Conservation (phyloP, 2,329 filamentous ascomycete species). For the Salinomyces thailandicus region DNA sequence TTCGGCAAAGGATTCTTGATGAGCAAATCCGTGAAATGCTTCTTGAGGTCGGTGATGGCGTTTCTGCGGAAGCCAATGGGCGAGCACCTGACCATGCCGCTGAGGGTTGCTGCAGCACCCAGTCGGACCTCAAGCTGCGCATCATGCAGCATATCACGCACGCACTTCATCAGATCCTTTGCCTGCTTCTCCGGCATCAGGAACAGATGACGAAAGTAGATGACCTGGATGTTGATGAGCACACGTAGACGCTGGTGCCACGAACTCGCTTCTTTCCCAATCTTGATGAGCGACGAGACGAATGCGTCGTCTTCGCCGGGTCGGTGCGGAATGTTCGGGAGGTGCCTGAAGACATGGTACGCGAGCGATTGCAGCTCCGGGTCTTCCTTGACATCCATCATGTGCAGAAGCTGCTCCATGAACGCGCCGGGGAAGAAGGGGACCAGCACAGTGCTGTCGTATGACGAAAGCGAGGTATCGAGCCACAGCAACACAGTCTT, state of each 20-base stretch:
- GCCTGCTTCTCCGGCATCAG: constrained; percentile 66
- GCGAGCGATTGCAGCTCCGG: constrained; percentile 88
- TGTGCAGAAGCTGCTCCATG: constrained; percentile 87
- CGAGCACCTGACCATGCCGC: constrained; percentile 96
- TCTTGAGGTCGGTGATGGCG: constrained; percentile 64
- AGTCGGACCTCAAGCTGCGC: constrained; percentile 86
- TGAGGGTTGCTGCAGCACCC: constrained; percentile 82
- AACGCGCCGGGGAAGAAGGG: constrained; percentile 84
- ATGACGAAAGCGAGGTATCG: constrained; percentile 78
- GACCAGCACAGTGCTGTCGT: constrained; percentile 84
- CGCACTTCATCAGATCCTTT: constrained; percentile 72
- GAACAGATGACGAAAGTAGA: constrained; percentile 95
- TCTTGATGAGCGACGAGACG: constrained; percentile 74
- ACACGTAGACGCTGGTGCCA: constrained; percentile 95
- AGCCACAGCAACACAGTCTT: constrained; percentile 96
- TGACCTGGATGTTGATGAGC: constrained; percentile 95
- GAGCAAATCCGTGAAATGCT: constrained; percentile 70
- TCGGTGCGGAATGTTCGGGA: constrained; percentile 89
- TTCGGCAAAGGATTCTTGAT: constrained; percentile 79
- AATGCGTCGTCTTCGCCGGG: constrained; percentile 76
- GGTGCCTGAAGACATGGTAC: constrained; percentile 91
- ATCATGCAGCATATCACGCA: constrained; percentile 92
- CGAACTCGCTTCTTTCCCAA: constrained; percentile 70
- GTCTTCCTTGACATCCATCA: constrained; percentile 99
- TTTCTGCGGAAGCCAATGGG: constrained; percentile 66